A percentile compares a stretch with the other conserved stretches of the same genome.
Conservation (phyloP, 805 yeast genomes). For the Helenozyma baotianmanensis region DNA sequence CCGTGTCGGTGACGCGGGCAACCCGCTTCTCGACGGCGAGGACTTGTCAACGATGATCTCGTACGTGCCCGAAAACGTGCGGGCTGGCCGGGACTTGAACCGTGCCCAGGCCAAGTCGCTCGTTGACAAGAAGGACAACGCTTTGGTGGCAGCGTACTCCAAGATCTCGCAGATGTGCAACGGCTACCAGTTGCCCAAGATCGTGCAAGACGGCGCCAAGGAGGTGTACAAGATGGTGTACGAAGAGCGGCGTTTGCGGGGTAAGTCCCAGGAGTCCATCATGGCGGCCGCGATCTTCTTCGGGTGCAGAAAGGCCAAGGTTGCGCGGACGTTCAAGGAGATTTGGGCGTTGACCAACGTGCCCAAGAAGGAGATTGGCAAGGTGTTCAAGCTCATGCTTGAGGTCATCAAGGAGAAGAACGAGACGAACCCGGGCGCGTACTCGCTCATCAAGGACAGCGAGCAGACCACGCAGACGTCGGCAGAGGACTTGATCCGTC, state of each 20-base stretch:
- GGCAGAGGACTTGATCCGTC: slow-evolving; percentile 90
- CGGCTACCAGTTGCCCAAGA: slow-evolving; percentile 89
- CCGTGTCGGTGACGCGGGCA: slow-evolving; percentile 98
- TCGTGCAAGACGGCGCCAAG: slow-evolving; percentile 96
- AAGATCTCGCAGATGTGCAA: slow-evolving; percentile 95
- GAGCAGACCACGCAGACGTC: slow-evolving; percentile 76
- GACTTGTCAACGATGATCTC: slow-evolving; percentile 92
- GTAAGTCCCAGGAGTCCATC: slow-evolving; percentile 87
- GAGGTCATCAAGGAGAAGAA: slow-evolving; percentile 51
- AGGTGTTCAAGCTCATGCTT: slow-evolving; percentile 80
- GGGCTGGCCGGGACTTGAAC: slow-evolving; percentile 82
- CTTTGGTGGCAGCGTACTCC: slow-evolving; percentile 82
- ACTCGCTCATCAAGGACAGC: slow-evolving; percentile 41
- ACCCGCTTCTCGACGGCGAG: slow-evolving; percentile 85
- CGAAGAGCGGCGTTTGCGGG: slow-evolving; percentile 80
- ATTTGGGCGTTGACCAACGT: slow-evolving; percentile 93
- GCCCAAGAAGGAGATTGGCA: slow-evolving; percentile 91
- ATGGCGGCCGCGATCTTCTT: slow-evolving; percentile 95
- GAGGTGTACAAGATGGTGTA: slow-evolving; percentile 90
- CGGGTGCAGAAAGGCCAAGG: slow-evolving; percentile 92
- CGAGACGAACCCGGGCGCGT: slow-evolving; percentile 42
- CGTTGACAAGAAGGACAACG: slow-evolving; percentile 84
- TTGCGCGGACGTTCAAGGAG: slow-evolving; percentile 92
- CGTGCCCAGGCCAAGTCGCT: slow-evolving; percentile 84
- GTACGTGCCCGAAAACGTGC: slow-evolving; percentile 77